Base-by-base conservation (phyloP, 148 eudicot species). In the Vaccinium vitisidaea region DNA sequence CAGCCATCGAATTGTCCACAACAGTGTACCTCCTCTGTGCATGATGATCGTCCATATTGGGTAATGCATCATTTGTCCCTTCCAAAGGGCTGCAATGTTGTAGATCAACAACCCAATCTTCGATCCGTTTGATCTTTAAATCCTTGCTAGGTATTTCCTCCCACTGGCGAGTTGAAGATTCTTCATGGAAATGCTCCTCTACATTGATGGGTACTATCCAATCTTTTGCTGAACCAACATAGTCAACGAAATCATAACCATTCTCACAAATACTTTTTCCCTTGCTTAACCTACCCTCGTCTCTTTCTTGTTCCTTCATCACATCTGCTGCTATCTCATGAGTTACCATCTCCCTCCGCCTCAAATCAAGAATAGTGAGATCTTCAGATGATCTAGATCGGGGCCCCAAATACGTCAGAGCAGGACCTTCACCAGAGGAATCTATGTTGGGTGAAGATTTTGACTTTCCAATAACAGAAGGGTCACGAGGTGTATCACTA, bases 51-150 rank as follows among this genome's bases (percentile, higher is more conserved):
- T 59, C 65, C 27, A 84, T 55, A 77, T 83, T 59, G 59, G 85
- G 77, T 30, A 77, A 76, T 65, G 5, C 82, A 80, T 88, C 95
- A 81, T 77, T 76, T 25, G 84, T 86, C 56, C 87, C 95, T 88
- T 94, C 94, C 79, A 90, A 83, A 53, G 94, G 91, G 59, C 84
- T 78, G 85, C 88, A 91, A 71, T 94, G 91, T 90, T 94, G 94
- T 87, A 95, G 95, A 89, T 91, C 91, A 67, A 76, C 80, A 55
- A 95, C 95, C 98, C 98, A 95, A 9, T 90, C 93, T 87, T 95
- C 93, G 59, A 94, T 91, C 55, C 94, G 91, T 80, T 89, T 92
- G 27, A 83, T 86, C 92, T 88, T 93, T 59, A 91, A 92, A 85
- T 93, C 92, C 87, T 88, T 80, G 83, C 70, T 79, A 0, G 93